phyloP scores from a whole-genome alignment of 2,329 filamentous ascomycete genomes.

The Tolypocladium guangdongense region DNA sequence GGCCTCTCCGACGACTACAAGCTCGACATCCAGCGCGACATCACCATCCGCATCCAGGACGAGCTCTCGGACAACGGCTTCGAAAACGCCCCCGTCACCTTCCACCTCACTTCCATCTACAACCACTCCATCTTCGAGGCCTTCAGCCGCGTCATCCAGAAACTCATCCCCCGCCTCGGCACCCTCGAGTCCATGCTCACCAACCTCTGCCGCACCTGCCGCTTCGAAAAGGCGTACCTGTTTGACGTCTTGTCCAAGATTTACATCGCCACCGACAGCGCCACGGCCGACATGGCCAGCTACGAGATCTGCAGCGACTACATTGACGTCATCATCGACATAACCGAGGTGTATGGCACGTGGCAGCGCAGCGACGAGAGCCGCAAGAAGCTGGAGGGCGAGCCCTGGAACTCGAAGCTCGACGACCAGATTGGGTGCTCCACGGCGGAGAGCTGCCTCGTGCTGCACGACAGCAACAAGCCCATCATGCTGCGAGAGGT shows the following conservation, averaged over 20 bases:
- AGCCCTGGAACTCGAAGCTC: conserved; percentile 49
- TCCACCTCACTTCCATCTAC: conserved; percentile 96
- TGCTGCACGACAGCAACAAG: conserved; percentile 51
- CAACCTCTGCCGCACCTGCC: conserved; percentile 83
- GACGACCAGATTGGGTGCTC: conserved; percentile 56
- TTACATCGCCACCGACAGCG: conserved; percentile 92
- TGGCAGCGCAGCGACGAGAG: conserved; percentile 51
- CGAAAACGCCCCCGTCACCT: conserved; percentile 87
- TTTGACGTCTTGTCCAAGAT: conserved; percentile 98
- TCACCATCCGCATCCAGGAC: conserved; percentile 91
- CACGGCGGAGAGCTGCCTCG: conserved; percentile 57
- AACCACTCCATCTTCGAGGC: conserved; percentile 98
- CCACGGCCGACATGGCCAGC: conserved; percentile 85
- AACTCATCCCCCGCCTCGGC: conserved; percentile 84
- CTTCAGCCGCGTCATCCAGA: conserved; percentile 97
- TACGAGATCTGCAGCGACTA: conserved; percentile 99
- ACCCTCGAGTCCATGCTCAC: conserved; percentile 91
- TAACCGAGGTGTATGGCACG: conserved; percentile 84
- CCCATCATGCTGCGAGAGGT: conserved; percentile 60
- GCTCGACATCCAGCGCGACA: conserved; percentile 90
- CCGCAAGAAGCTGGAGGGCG: conserved; percentile 44
- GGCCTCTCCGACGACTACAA: conserved; percentile 96
- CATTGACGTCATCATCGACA: conserved; percentile 95
- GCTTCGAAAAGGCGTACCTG: conserved; percentile 95
- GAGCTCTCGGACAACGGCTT: conserved; percentile 89